Base-by-base conservation (phyloP, 495 filamentous ascomycete species). In the Aspergillus mulundensis region DNA sequence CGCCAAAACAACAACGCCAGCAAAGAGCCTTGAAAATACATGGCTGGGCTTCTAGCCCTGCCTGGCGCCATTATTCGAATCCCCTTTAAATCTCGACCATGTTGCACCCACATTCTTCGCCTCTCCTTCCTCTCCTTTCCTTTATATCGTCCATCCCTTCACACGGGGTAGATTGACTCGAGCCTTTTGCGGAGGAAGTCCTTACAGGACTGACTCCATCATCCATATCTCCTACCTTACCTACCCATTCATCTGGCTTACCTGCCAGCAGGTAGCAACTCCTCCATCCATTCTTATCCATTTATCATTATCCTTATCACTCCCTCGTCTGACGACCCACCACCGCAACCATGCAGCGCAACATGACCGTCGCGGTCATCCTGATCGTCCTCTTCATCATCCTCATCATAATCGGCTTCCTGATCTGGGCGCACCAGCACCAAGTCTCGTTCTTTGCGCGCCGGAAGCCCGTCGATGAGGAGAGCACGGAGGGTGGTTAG, bases 301-400 rank as follows among this genome's bases (percentile, higher is more conserved):
- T n/a, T n/a, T n/a, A 30, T 30, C 28, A 5, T 28, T 36, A 36
- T 36, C 14, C 40, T 18, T 43, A 43, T 21, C 10, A 7, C n/a
- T 6, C 7, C 20, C 44, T 47, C 21, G n/a, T 47, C 16, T 2
- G 32, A 11, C 16, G 39, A 41, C 14, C 40, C 41, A 15, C 30
- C 16, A 19, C 55, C 51, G 16, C 56, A 38, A 85, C 76, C 75
- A 78, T 85, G 59, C 74, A 88, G 70, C 72, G 84, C 76, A 91
- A 91, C 81, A 81, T 88, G 73, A 81, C 85, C 66, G 88, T 91
- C 70, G 88, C 87, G 30, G 80, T 91, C 68, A 91, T 91, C 72
- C 85, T 91, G 71, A 89, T 91, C 71, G 61, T 90, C 39, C 81
- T 91, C 57, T 90, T 90, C 72, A 68, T 90, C 68, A 67, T 90